Base-by-base conservation (phyloP, 139 green algal genomes). In the Micractinium conductrix region DNA sequence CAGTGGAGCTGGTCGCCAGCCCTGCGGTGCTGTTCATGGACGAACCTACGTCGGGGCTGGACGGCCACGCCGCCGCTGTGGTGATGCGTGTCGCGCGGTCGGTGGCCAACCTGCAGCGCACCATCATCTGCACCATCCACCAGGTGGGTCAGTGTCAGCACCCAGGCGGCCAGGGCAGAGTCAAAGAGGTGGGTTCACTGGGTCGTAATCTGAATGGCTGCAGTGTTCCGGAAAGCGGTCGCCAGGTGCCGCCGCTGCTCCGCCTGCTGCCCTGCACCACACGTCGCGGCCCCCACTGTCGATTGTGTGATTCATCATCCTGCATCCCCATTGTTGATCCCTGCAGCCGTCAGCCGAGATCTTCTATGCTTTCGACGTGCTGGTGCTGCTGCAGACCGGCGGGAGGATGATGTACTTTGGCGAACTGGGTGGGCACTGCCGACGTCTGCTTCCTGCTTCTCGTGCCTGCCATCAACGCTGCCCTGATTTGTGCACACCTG, bases 1-100 rank as follows among this genome's bases (percentile, higher is more conserved):
- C 86, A 5, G 89, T 97, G 19, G 94, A 97, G 91, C 92, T 97
- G 33, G 94, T 95, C 9, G 79, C 91, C 55, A 95, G 95, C 89
- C 91, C 93, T 3, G 69, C 74, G 76, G 84, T 90, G 74, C 33
- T 91, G 35, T 89, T 91, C 78, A 85, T 92, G 80, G 88, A 92
- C 38, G 83, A 87, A 69, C 83, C 83, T 19, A 87, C 83, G 28
- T 76, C 83, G 2, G 88, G 88, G 4, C 78, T 93, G 82, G 89
- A 93, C 38, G 83, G 85, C 3, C 67, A 84, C 12, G 85, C 87
- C 10, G 89, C 89, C 22, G 79, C 73, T 12, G 74, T 92, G 22
- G 89, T 93, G 19, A 93, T 93, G 87, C 60, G 82, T 10, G 62
- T 84, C 10, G 84, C 92, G 42, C 73, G 79, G 40, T 85, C 82